phyloP scores from a whole-genome alignment of 495 filamentous ascomycete genomes.

The Penicillium paxilli region DNA sequence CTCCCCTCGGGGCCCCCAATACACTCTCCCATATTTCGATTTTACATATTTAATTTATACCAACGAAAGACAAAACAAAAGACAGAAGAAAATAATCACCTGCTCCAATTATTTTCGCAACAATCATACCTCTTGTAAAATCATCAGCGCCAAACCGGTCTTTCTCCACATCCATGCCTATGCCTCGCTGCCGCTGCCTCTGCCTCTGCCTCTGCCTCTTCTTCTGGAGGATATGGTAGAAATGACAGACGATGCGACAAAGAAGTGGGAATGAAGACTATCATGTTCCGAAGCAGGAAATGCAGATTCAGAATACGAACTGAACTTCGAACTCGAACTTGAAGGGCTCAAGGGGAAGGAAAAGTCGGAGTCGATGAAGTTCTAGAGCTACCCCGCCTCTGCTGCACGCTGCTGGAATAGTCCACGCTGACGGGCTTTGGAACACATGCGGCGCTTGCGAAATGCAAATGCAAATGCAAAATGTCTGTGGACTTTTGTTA shows the following conservation, averaged over 20 bases:
- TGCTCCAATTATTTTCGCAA: background rate
- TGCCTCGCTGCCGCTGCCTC: background rate
- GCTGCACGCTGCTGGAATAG: conserved; percentile 16
- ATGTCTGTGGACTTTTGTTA: background rate
- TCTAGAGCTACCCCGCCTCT: conserved; percentile 13
- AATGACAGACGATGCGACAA: background rate
- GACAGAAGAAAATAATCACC: background rate
- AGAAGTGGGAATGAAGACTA: background rate
- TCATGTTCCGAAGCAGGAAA: background rate
- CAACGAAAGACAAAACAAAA: background rate
- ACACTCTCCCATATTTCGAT: too few relatives aligned
- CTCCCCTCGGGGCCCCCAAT: too few relatives aligned
- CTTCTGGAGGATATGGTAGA: background rate
- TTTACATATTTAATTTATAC: background rate
- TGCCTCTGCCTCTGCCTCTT: background rate
- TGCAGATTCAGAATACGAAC: background rate
- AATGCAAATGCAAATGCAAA: too few relatives aligned
- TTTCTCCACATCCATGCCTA: conserved; percentile 12
- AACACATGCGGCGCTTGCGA: background rate
- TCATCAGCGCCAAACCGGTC: conserved; percentile 13
- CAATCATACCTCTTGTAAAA: conserved; percentile 6
- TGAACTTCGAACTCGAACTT: background rate
- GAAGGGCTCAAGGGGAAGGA: background rate
- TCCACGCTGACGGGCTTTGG: conserved; percentile 3
- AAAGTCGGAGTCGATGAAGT: background rate